phyloP scores from a whole-genome alignment of 2,329 filamentous ascomycete genomes.

The Ceratocystis diversiconidia region DNA sequence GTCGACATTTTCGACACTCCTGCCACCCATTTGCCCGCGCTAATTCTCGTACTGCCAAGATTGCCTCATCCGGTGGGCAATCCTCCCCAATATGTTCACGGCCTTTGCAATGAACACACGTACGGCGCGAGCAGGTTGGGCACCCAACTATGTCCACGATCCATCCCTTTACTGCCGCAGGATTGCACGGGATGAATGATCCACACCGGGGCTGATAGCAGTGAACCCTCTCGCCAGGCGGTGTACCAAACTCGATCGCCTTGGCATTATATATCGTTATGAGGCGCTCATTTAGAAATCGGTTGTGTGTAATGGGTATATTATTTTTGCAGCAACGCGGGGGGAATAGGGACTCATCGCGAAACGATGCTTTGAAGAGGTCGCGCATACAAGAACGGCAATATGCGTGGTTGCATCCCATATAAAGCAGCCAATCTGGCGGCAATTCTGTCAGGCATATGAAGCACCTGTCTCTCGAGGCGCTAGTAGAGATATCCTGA shows the following conservation, averaged over 20 bases:
- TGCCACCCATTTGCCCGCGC: constrained; percentile 36
- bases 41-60: constrained; percentile 29
- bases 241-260: constrained; percentile 34
- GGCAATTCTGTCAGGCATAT: background rate
- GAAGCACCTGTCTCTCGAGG: background rate
- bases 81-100: constrained; percentile 29
- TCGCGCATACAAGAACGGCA: constrained; percentile 34
- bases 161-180: background rate
- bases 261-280: constrained; percentile 30
- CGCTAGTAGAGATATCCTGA: background rate
- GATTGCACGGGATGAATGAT: constrained; percentile 29
- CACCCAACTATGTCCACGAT: background rate
- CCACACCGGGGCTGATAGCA: constrained; percentile 34
- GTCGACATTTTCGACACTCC: constrained; percentile 32
- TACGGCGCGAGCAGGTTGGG: constrained; percentile 30
- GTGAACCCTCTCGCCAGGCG: constrained; percentile 32
- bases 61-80: constrained; percentile 32
- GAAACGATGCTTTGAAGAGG: constrained; percentile 32
- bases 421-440: background rate
- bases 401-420: constrained; percentile 34
- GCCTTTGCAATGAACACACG: constrained; percentile 39
- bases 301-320: constrained; percentile 27
- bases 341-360: constrained; percentile 40
- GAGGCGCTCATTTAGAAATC: constrained; percentile 28
- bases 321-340: constrained; percentile 36